Evolutionary conservation across 1,284 basidiomycete genomes (phyloP), one percentile per base, ranked within the genome.

Genomic region (Irpex lacteus): DNA sequence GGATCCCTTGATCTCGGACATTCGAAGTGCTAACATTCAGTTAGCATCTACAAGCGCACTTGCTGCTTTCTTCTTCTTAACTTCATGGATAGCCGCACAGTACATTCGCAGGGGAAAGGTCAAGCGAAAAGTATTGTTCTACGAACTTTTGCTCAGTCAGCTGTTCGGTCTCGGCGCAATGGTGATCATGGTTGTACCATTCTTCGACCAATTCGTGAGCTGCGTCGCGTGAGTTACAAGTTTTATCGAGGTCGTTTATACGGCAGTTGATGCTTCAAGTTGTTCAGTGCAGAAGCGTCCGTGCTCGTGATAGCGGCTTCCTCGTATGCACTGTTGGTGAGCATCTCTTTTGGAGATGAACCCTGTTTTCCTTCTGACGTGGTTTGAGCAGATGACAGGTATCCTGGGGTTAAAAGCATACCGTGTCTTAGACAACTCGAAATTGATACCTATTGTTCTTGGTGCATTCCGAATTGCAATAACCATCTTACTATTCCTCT

Each of bases 321-420:
- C 19, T 73, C 70, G 5, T 63, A 67, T 55, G 63, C 60, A 34
- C 63, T 86, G 49, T 69, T 87, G 74, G 85, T 87, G 69, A 67
- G 74, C 64, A 40, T 21, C 19, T 11, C 5, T 19, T 26, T 26
- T 26, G 6, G 13, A 36, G 8, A 56, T 26, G 44, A 18, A 32
- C 26, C 38, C 18, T 34, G 18, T 56, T 11, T 44, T 19, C 15
- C 0, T n/a, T 47, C 47, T 62, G 11, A 59, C 40, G 8, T 2
- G 54, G 19, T 50, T 40, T 21, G 6, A 3, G 19, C 32, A 90
- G 87, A 81, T 89, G 56, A 82, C 85, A 0, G 87, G 86, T 37
- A 85, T 89, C 50, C 76, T 88, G 52, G 88, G 88, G 5, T 76
- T 85, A 68, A 90, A 90, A 71, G 87, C 85, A 4, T 90, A 89